Conservation (phyloP, 1,284 basidiomycete genomes). For the Leccinum solheimii region DNA sequence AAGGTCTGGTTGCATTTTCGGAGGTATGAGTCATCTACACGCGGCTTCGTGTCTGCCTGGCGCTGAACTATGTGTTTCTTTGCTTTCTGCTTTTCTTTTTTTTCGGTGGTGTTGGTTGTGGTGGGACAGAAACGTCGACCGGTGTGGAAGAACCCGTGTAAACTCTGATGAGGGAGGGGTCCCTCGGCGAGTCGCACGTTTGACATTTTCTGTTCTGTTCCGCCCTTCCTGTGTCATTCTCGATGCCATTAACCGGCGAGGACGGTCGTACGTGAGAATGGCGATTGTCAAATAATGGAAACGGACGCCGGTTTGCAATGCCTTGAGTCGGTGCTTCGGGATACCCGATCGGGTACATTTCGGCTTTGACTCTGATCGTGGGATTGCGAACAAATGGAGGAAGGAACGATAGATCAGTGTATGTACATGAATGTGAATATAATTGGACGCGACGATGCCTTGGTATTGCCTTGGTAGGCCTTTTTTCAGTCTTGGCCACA, state of each 20-base stretch:
- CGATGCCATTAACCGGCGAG: not conserved
- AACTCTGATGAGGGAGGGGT: constrained; percentile 42
- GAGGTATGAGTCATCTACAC: constrained; percentile 38
- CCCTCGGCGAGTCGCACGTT: not conserved
- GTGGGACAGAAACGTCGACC: constrained; percentile 55
- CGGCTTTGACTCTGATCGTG: not conserved
- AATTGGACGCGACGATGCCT: not conserved
- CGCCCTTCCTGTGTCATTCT: not conserved
- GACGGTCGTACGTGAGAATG: not conserved
- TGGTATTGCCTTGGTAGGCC: not conserved
- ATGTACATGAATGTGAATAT: not conserved
- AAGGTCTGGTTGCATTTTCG: constrained; percentile 48
- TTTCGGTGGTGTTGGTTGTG: not conserved
- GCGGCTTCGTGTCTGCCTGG: constrained; percentile 22
- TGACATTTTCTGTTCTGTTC: constrained; percentile 1
- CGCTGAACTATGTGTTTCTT: not conserved
- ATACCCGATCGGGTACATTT: not conserved
- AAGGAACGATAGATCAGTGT: not conserved
- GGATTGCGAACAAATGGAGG: not conserved
- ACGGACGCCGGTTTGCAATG: not conserved
- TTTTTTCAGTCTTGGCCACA: not conserved
- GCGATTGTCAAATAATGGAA: not conserved
- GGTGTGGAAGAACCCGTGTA: constrained; percentile 59
- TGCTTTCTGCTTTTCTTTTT: constrained; percentile 33
- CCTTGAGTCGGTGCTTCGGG: not conserved